Evolutionary conservation across 2,329 filamentous ascomycete species (phyloP), one percentile per base, ranked within the genome.

Genomic region (Cordyceps cicadae): DNA sequence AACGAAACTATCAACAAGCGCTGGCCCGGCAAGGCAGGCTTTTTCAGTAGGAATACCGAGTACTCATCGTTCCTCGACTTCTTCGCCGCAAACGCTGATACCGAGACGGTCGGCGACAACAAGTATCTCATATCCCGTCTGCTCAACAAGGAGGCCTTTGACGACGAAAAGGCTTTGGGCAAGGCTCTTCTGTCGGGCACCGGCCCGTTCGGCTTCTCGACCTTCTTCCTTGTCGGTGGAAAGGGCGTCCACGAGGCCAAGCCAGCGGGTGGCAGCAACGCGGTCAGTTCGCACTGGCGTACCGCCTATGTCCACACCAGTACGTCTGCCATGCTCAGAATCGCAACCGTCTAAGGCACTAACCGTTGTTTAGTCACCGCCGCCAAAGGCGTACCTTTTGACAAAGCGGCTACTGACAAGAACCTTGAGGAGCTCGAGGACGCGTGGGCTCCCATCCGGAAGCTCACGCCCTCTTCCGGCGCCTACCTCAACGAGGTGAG

Each of bases 241-340:
- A 74, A 75, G 39, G 79, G 76, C 0, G 73, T 80, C 0, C 68
- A 71, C 0, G 66, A 80, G 48, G 79, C 77, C 2, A 67, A 69
- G 37, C 76, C 78, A 0, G 67, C 75, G 19, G 79, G 79, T 0
- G 78, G 77, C 0, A 69, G 75, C 49, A 78, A 77, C 29, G 71
- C 77, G 3, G 71, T 79, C 19, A 74, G 74, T 53, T 77, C 78
- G 0, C 75, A 76, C 1, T 83, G 78, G 77, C 71, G 80, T 19
- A 73, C 63, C n/a, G 70, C 75, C 0, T 69, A 72, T 17, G 66
- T 74, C n/a, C 74, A 77, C 62, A 64, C 68, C 12, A 63, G 75
- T 74, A 67, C n/a, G 46, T 51, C 24, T 5, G 24, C 61, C 70
- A 14, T 5, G 11, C 1, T 14, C 29, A 5, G 24, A 7, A 4